These are phyloP conservation scores for Aspergillus sp. DNA, from an alignment of 2,329 filamentous ascomycete genomes.

Conservation along the genomic window DNA sequence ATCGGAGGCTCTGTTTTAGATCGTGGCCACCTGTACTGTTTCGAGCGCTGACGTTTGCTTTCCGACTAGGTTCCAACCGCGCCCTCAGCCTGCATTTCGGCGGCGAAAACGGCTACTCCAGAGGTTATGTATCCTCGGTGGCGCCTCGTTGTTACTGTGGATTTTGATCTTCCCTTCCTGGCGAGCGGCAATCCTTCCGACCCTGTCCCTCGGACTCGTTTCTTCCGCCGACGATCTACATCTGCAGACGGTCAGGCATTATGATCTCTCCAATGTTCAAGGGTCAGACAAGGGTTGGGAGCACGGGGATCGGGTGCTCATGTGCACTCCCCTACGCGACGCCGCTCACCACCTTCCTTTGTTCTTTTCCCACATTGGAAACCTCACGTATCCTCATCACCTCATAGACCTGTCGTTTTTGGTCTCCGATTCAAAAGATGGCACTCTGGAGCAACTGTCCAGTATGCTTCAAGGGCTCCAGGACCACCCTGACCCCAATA, in stretches of 20 bases:
- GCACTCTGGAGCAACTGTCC: constrained; percentile 67
- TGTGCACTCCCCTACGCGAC: constrained; percentile 90
- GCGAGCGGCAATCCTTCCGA: constrained; percentile 50
- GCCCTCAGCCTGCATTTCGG: constrained; percentile 62
- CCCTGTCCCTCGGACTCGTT: constrained; percentile 61
- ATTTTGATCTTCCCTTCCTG: constrained; percentile 71
- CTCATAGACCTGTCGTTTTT: constrained; percentile 94
- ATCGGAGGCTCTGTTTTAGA: too few species aligned
- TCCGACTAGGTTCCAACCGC: constrained; percentile 65
- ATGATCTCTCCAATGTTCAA: constrained; percentile 84
- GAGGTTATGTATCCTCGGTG: constrained; percentile 52
- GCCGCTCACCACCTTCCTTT: constrained; percentile 85
- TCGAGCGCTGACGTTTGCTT: constrained; percentile 5
- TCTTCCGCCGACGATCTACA: constrained; percentile 61
- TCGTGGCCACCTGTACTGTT: too few species aligned
- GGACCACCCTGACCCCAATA: constrained; percentile 64
- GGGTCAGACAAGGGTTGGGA: constrained; percentile 93
- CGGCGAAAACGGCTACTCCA: constrained; percentile 64
- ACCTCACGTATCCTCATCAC: constrained; percentile 95
- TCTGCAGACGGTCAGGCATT: constrained; percentile 92
- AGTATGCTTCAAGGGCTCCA: constrained; percentile 71
- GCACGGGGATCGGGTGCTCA: constrained; percentile 83
- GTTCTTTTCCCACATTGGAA: constrained; percentile 97
- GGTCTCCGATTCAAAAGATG: constrained; percentile 93
- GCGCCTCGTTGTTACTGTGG: constrained; percentile 50